phyloP scores from a whole-genome alignment of 805 yeast species.

The Lachancea meyersii region DNA sequence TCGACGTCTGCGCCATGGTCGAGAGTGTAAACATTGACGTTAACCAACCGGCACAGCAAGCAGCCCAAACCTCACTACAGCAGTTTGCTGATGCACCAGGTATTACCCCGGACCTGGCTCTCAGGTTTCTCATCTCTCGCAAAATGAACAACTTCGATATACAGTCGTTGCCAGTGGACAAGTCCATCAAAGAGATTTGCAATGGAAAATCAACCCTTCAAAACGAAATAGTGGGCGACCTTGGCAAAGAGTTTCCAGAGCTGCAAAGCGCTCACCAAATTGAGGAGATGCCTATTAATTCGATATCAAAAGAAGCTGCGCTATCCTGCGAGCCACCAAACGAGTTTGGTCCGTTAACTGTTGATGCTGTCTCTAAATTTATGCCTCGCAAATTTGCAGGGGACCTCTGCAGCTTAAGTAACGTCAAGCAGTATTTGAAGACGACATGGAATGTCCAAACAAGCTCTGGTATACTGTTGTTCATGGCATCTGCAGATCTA shows the following conservation, averaged over 20 bases:
- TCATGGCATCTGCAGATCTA: constrained; percentile 8
- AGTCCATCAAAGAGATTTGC: constrained; percentile 88
- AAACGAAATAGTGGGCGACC: constrained; percentile 15
- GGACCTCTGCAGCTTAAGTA: constrained; percentile 7
- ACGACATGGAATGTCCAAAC: constrained; percentile 10
- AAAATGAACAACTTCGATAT: constrained; percentile 16
- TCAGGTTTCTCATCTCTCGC: constrained; percentile 19
- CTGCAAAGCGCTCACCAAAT: constrained; percentile 7
- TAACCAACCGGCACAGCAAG: constrained; percentile 50
- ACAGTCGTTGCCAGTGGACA: constrained; percentile 49
- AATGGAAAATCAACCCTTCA: constrained; percentile 81
- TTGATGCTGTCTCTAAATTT: constrained; percentile 9
- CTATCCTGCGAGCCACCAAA: neutral
- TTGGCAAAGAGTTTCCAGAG: constrained; percentile 11
- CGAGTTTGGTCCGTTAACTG: constrained; percentile 11
- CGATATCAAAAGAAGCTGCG: neutral
- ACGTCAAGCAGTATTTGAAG: constrained; percentile 10
- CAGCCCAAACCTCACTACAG: neutral
- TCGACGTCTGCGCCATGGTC: neutral
- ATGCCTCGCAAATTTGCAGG: constrained; percentile 10
- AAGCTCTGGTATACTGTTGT: constrained; percentile 11
- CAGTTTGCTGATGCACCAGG: neutral
- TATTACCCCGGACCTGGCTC: constrained; percentile 9
- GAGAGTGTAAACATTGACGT: constrained; percentile 45
- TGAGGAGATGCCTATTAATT: constrained; percentile 10